phyloP scores from a whole-genome alignment of 768 basidiomycete species.

The Boletus pseudo-olivaceus region DNA sequence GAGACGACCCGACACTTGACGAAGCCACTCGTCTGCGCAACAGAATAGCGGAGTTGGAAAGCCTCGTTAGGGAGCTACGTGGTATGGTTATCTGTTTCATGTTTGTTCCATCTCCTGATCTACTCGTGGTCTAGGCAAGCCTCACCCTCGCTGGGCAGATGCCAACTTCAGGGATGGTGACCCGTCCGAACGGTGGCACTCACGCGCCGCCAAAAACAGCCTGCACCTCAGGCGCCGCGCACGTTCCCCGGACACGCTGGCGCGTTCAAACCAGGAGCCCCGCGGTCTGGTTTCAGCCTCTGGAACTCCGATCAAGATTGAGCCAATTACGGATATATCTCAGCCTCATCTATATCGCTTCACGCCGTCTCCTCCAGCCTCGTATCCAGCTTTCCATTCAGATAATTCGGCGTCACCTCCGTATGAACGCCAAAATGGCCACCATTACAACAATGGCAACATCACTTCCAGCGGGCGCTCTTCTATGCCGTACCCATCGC shows the following conservation, averaged over 20 bases:
- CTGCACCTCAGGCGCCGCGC: constrained; percentile 41
- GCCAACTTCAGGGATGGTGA: constrained; percentile 75
- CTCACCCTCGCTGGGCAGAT: constrained; percentile 85
- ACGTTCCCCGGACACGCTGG: constrained; percentile 36
- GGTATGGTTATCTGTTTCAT: constrained; percentile 41
- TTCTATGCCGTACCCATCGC: constrained; percentile 34
- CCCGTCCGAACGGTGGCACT: constrained; percentile 83
- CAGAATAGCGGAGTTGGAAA: constrained; percentile 90
- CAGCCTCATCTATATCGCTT: constrained; percentile 63
- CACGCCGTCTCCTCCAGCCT: constrained; percentile 57
- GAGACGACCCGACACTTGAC: constrained; percentile 85
- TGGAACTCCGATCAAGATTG: constrained; percentile 66
- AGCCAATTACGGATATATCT: constrained; percentile 48
- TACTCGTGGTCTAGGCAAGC: constrained; percentile 55
- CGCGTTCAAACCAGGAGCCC: constrained; percentile 34
- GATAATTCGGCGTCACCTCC: constrained; percentile 38
- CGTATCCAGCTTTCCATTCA: constrained; percentile 50
- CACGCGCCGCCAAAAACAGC: constrained; percentile 69
- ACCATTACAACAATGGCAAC: constrained; percentile 32
- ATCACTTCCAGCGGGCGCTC: constrained; percentile 25
- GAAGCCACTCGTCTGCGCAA: constrained; percentile 83
- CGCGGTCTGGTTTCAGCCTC: constrained; percentile 42
- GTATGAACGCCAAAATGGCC: constrained; percentile 33
- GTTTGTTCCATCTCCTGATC: constrained; percentile 7
- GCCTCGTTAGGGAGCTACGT: constrained; percentile 83